Conservation (phyloP, 2,329 filamentous ascomycete genomes). For the Penicillium sp. region DNA sequence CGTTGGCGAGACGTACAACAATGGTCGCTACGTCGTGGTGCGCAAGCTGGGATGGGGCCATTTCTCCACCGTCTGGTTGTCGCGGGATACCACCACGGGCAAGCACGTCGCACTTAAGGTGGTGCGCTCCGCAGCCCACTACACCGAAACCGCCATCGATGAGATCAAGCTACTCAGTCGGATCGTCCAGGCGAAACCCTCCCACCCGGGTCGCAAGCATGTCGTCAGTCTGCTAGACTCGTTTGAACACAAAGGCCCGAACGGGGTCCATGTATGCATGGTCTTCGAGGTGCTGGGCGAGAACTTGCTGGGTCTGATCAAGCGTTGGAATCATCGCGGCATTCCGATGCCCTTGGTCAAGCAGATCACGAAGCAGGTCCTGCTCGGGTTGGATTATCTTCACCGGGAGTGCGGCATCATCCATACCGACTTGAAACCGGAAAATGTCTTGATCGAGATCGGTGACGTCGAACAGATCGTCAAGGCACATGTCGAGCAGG, state of each 20-base stretch:
- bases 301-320: constrained; percentile 91
- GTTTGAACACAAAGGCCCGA: constrained; percentile 95
- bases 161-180: constrained; percentile 98
- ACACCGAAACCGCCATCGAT: constrained; percentile 97
- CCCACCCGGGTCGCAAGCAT: constrained; percentile 89
- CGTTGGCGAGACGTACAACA: constrained; percentile 95
- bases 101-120: constrained; percentile 98
- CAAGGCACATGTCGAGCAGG: constrained; percentile 82
- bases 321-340: constrained; percentile 95
- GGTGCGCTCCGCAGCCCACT: constrained; percentile 94
- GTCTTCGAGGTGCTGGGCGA: constrained; percentile 97
- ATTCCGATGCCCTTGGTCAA: constrained; percentile 96
- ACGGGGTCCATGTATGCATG: constrained; percentile 97
- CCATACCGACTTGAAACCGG: constrained; percentile 94
- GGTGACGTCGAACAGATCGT: constrained; percentile 98
- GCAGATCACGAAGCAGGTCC: constrained; percentile 97
- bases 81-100: constrained; percentile 77
- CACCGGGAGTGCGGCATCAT: constrained; percentile 98
- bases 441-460: constrained; percentile 98
- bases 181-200: constrained; percentile 91
- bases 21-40: constrained; percentile 93
- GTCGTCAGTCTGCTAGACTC: constrained; percentile 95
- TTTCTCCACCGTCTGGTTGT: constrained; percentile 93
- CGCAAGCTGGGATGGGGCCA: constrained; percentile 97
- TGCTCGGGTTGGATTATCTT: constrained; percentile 91